Base-by-base conservation (phyloP, 1,284 basidiomycete species). In the Rhodotorula sp. region DNA sequence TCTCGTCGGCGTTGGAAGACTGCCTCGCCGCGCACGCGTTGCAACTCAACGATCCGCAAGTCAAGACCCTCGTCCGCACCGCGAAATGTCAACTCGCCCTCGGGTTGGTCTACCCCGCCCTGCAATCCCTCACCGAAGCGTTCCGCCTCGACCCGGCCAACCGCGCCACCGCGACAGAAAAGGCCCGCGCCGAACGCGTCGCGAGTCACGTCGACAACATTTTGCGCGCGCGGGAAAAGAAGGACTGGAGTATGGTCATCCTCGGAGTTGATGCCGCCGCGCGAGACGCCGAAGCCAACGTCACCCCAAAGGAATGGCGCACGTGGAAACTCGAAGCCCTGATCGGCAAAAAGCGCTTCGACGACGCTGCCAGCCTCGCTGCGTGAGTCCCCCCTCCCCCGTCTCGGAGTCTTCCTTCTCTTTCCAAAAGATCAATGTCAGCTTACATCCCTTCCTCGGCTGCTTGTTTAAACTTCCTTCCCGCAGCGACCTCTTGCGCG, bases 41-140 rank as follows among this genome's bases (percentile, higher is more conserved):
- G 15, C 90, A 92, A 79, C 45, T 52, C 12, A 52, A 45, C 43
- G 64, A 68, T 23, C 73, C 73, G 2, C 82, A 87, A 21, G 77
- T 83, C 8, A 92, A 93, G 80, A 92, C 90, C 5, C 85, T 92
- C 54, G 82, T 91, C 47, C 88, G 91, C 7, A 85, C 92, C 4
- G 90, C 89, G 0, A 86, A 89, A 62, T 93, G 91, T 80, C 90
- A 93, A 71, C 83, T 91, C 15, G 89, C 90, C 0, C 83, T 91
- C 6, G 91, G 90, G 2, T 85, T 86, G 2, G 84, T 88, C 0
- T 85, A 84, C 1, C 86, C 87, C 23, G 89, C 79, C 4, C 70
- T 73, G 49, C 74, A 74, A 45, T 67, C 89, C 2, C 81, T 88
- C 12, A 68, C 73, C 62, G 66, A 74, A 56, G 68, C 67, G 21